Evolutionary conservation across 1,284 basidiomycete genomes (phyloP), one percentile per base, ranked within the genome.

Genomic region (Ustilago bromivora): DNA sequence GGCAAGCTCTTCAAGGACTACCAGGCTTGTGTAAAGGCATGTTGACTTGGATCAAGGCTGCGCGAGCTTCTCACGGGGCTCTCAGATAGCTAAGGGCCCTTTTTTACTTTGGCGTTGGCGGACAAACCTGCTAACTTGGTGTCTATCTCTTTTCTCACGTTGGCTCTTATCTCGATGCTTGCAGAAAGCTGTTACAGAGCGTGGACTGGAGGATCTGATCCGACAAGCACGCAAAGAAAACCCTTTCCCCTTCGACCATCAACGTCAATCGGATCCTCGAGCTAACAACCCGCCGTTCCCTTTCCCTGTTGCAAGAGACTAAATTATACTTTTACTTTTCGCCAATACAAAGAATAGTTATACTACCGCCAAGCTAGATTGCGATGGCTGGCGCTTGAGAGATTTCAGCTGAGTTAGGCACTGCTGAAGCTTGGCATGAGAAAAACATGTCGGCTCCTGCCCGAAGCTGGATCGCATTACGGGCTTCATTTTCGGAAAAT

Each of bases 1-100:
- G 95, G 94, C 4, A 89, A 89, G 76, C 87, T 93, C 11, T 97
- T 94, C 92, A 87, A 89, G 41, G 89, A 89, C 74, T 97, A 97
- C 86, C 91, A 91, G 74, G 87, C 88, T 3, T 97, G 95, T 85
- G 90, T 97, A 19, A 91, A 92, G 88, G 92, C 92, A 67, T 75
- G 88, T 85, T 6, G 15, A 32, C 8, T 8, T 38, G 11, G 41
- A 46, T 19, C 36, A 13, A 9, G 2, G 36, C 36, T 13, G 36
- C 10, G 9, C 36, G 36, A 38, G 13, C 36, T 13, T 38, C 36
- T 38, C 36, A 1, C 13, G 3, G 10, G 36, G 36, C 36, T 38
- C 36, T 38, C 36, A 38, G 10, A 38, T 28, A 28, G 23, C 23
- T 28, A 28, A 28, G 23, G 23, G 23, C 23, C 2, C 23, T 3